Percentiles rank a stretch among this genome's conserved stretches.
These are phyloP conservation scores for Chernovozyma aurita DNA, from an alignment of 1,139 yeast species.

Conservation along the genomic window DNA sequence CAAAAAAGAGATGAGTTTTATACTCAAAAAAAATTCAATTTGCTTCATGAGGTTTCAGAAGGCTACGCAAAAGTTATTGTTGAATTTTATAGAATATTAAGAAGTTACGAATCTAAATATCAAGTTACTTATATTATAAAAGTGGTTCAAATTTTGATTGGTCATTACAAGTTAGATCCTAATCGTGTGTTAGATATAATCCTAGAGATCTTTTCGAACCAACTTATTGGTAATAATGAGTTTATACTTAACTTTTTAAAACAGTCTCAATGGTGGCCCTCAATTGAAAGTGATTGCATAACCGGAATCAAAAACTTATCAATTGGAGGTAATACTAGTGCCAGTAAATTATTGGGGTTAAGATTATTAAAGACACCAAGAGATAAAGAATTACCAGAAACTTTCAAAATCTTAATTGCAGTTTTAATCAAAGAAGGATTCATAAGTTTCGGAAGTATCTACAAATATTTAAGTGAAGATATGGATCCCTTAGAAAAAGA, in stretches of 20 bases:
- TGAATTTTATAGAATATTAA: slow-evolving; percentile 45
- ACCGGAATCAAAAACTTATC: slow-evolving; percentile 27
- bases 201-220: slow-evolving; percentile 46
- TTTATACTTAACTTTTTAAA: slow-evolving; percentile 48
- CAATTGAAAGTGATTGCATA: slow-evolving; percentile 24
- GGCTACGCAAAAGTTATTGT: slow-evolving; percentile 71
- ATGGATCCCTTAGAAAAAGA: slow-evolving; percentile 39
- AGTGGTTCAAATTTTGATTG: slow-evolving; percentile 57
- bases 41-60: slow-evolving; percentile 74
- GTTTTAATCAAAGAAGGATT: slow-evolving; percentile 67
- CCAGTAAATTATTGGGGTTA: slow-evolving; percentile 58
- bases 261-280: slow-evolving; percentile 67
- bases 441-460: slow-evolving; percentile 60
- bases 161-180: slow-evolving; percentile 77
- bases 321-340: slow-evolving; percentile 47
- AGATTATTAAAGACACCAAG: slow-evolving; percentile 39
- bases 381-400: slow-evolving; percentile 38
- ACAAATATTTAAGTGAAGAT: slow-evolving; percentile 45
- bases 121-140: slow-evolving; percentile 47
- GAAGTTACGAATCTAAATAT: slow-evolving; percentile 33
- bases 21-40: slow-evolving; percentile 68
- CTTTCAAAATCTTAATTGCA: slow-evolving; percentile 42
- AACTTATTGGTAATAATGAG: slow-evolving; percentile 39
- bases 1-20: slow-evolving; percentile 52
- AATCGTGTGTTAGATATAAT: slow-evolving; percentile 62